Evolutionary conservation across 306 rosid genomes (phyloP).

Genomic region (Elaeagnus macrophylla): DNA sequence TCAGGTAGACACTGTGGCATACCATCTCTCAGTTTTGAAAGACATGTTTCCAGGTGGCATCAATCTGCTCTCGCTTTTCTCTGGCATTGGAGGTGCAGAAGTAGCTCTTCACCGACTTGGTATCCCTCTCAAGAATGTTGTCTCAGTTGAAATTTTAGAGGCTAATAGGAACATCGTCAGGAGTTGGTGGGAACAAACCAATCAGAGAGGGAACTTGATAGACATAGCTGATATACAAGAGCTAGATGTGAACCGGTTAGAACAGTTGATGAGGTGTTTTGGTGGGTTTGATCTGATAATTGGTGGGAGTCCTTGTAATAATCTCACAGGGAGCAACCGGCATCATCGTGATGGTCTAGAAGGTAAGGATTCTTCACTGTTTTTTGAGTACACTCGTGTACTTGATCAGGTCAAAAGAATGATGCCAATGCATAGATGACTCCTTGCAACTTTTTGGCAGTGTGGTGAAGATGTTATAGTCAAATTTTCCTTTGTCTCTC

Average conservation of each 20-base stretch:
- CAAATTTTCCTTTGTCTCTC: no score
- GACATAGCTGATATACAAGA: background rate
- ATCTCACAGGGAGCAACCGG: background rate
- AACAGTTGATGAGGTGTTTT: background rate
- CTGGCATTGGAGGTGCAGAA: conserved; percentile 84
- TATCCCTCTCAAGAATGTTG: conserved; percentile 55
- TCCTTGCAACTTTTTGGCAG: no score
- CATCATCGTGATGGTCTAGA: background rate
- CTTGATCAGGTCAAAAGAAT: background rate
- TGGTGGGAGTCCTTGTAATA: conserved; percentile 4
- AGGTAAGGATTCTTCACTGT: background rate
- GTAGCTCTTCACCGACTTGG: conserved; percentile 77
- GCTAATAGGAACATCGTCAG: conserved; percentile 59
- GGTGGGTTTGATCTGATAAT: conserved; percentile 5
- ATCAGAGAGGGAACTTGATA: conserved; percentile 47
- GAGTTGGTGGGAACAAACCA: conserved; percentile 95
- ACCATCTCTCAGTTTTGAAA: conserved; percentile 64
- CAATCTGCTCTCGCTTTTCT: conserved; percentile 79
- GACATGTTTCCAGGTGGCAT: conserved; percentile 61
- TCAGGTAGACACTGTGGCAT: conserved; percentile 91
- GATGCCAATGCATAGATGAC: no score
- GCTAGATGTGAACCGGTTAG: background rate
- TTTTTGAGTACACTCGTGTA: background rate
- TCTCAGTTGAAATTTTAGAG: conserved; percentile 60
- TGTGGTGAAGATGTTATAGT: no score